Evolutionary conservation across 2,329 filamentous ascomycete genomes (phyloP).

Genomic region (Graphiopsis chlorocephala): DNA sequence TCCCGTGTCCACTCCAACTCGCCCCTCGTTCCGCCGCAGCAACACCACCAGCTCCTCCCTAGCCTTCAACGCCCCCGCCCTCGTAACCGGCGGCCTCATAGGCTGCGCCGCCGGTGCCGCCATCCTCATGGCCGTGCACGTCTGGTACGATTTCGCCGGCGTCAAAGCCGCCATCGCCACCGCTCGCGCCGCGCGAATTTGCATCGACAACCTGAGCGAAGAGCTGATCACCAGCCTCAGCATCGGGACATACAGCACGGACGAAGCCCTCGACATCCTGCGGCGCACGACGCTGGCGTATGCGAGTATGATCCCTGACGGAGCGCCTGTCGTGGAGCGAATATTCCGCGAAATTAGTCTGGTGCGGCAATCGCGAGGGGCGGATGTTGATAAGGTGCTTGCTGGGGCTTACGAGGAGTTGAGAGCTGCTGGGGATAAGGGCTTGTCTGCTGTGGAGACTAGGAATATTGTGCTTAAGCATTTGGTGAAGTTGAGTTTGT

Average conservation of each 20-base stretch:
- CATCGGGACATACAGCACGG: slow-evolving; percentile 29
- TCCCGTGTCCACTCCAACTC: background rate
- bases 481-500: slow-evolving; percentile 25
- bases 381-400: slow-evolving; percentile 27
- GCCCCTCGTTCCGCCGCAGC: background rate
- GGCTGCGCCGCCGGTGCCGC: slow-evolving; percentile 30
- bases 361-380: slow-evolving; percentile 26
- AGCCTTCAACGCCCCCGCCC: slow-evolving; percentile 23
- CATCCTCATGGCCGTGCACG: slow-evolving; percentile 25
- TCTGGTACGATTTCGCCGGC: slow-evolving; percentile 29
- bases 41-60: slow-evolving; percentile 14
- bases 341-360: slow-evolving; percentile 29
- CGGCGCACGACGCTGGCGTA: slow-evolving; percentile 30
- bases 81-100: slow-evolving; percentile 30
- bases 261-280: slow-evolving; percentile 31
- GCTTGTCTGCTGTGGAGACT: slow-evolving; percentile 23
- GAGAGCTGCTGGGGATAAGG: slow-evolving; percentile 21
- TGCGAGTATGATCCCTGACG: slow-evolving; percentile 27
- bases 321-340: slow-evolving; percentile 26
- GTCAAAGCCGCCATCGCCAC: slow-evolving; percentile 27
- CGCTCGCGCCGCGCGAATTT: slow-evolving; percentile 27
- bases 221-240: slow-evolving; percentile 29
- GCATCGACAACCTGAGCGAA: slow-evolving; percentile 29
- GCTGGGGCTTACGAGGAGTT: slow-evolving; percentile 25
- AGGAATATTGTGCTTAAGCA: slow-evolving; percentile 24